Evolutionary conservation across 177 flowering plant genomes (phyloP).

Genomic region (Vitis hybrid): DNA sequence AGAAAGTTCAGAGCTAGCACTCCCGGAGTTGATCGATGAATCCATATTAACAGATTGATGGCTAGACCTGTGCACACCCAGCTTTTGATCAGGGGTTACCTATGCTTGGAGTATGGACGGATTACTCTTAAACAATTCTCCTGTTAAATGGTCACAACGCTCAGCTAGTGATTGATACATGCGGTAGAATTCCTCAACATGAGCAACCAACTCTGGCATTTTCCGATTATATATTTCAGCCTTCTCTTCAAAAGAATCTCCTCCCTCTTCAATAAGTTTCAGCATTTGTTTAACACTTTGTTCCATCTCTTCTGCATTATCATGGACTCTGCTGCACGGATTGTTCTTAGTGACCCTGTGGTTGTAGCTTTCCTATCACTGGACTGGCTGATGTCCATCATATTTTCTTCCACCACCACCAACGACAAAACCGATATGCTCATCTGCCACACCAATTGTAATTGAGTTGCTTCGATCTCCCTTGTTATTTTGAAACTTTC

Average conservation of each 20-base stretch:
- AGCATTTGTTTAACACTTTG: conserved; percentile 32
- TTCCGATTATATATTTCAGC: conserved; percentile 12
- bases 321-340: no score
- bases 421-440: no score
- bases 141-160: conserved; percentile 22
- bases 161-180: conserved; percentile 40
- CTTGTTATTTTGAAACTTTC: no score
- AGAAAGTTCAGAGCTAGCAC: conserved; percentile 30
- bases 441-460: no score
- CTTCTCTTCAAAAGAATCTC: conserved; percentile 12
- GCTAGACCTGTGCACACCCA: conserved; percentile 13
- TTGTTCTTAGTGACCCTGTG: no score
- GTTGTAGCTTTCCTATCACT: no score
- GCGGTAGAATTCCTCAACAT: conserved; percentile 24
- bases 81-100: conserved; percentile 34
- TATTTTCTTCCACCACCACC: no score
- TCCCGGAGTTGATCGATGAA: conserved; percentile 23
- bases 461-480: no score
- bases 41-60: conserved; percentile 15
- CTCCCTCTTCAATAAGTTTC: conserved; percentile 32
- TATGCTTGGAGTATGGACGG: conserved; percentile 14
- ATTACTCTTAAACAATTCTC: conserved; percentile 7
- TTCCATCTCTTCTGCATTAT: conserved; percentile 47
- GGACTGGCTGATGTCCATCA: no score
- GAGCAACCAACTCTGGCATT: conserved; percentile 27